Evolutionary conservation across 2,329 filamentous ascomycete species (phyloP).

Genomic region (Pseudopyricularia cyperi): DNA sequence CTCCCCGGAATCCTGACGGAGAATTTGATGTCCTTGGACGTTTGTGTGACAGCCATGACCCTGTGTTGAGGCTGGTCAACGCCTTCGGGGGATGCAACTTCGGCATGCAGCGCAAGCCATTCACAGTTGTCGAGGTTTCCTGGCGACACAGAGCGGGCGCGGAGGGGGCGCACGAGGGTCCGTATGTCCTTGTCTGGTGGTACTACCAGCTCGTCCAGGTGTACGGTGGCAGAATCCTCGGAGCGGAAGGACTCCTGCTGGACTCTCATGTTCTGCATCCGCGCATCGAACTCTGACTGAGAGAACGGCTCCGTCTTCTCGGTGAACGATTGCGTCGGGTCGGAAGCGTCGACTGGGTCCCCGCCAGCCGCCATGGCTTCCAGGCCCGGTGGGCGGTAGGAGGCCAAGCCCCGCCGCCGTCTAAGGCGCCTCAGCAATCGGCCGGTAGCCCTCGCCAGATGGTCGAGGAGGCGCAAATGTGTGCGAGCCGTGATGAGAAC

Average conservation of each 20-base stretch:
- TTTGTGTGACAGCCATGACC: constrained; percentile 48
- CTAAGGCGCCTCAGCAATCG: neutral
- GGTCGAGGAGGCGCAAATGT: neutral
- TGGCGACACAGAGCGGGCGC: constrained; percentile 40
- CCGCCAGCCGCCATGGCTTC: constrained; percentile 1
- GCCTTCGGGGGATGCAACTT: constrained; percentile 26
- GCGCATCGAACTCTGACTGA: constrained; percentile 39
- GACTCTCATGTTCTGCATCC: constrained; percentile 30
- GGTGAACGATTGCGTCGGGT: constrained; percentile 6
- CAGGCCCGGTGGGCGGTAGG: neutral
- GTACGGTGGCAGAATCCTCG: constrained; percentile 28
- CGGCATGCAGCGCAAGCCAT: constrained; percentile 42
- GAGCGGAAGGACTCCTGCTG: constrained; percentile 23
- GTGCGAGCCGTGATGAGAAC: neutral
- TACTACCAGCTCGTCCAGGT: constrained; percentile 35
- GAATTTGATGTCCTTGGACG: constrained; percentile 46
- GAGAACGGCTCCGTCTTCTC: constrained; percentile 48
- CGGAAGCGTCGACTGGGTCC: constrained; percentile 1
- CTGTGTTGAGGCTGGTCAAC: constrained; percentile 38
- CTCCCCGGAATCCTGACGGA: constrained; percentile 38
- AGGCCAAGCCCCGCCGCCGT: neutral
- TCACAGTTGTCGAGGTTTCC: constrained; percentile 39
- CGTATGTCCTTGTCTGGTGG: constrained; percentile 38
- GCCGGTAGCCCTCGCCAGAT: neutral
- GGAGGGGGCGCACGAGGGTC: constrained; percentile 41